These are phyloP conservation scores for Lavandula angustifolia DNA, from an alignment of 257 asterid genomes.

Conservation along the genomic window DNA sequence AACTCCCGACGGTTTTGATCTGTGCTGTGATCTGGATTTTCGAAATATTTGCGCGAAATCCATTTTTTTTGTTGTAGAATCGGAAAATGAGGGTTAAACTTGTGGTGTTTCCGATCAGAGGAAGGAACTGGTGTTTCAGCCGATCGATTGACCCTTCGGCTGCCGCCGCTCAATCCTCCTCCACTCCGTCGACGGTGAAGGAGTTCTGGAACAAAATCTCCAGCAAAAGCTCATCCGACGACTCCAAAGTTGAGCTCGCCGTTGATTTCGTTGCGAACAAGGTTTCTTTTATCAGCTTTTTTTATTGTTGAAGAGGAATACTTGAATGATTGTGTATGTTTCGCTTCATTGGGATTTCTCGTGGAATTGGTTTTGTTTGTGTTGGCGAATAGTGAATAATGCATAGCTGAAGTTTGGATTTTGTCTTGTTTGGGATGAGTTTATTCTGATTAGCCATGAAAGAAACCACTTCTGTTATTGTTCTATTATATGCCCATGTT, in stretches of 20 bases:
- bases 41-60: neutral
- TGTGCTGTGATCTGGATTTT: neutral
- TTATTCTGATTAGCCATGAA: neutral
- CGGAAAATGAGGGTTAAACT: constrained; percentile 70
- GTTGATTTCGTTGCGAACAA: constrained; percentile 77
- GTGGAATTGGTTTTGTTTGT: neutral
- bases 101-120: constrained; percentile 83
- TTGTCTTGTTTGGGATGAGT: too few relatives aligned
- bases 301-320: constrained; percentile 16
- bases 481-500: neutral
- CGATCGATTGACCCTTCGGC: constrained; percentile 62
- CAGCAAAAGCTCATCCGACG: constrained; percentile 28
- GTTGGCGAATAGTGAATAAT: neutral
- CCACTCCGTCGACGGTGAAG: constrained; percentile 70
- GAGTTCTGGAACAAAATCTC: constrained; percentile 59
- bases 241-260: constrained; percentile 57
- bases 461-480: neutral
- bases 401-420: too few relatives aligned
- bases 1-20: neutral
- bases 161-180: constrained; percentile 49
- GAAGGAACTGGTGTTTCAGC: constrained; percentile 94
- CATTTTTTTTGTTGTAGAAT: neutral
- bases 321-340: constrained; percentile 13
- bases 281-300: constrained; percentile 39
- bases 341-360: neutral